phyloP scores from a whole-genome alignment of 1,284 basidiomycete species.

The Ganoderma sinense region DNA sequence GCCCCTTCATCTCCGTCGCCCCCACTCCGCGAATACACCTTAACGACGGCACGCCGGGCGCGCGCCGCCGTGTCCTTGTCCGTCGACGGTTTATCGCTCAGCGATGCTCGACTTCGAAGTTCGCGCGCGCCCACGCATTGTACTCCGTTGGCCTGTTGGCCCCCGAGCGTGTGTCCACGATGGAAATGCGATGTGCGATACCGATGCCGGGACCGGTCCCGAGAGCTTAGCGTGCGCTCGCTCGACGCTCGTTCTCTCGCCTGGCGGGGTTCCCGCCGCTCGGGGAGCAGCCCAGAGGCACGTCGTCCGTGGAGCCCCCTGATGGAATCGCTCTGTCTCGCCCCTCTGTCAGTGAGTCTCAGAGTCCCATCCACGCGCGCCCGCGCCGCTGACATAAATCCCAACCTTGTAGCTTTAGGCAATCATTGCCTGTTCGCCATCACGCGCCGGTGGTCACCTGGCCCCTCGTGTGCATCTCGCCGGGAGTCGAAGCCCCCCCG shows the following conservation, averaged over 20 bases:
- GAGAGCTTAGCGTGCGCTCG: neutral
- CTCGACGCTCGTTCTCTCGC: neutral
- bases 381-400: slow-evolving; percentile 32
- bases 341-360: neutral
- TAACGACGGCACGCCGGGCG: slow-evolving; percentile 6
- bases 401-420: slow-evolving; percentile 25
- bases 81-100: slow-evolving; percentile 1
- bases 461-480: neutral
- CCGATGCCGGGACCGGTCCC: neutral
- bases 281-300: neutral
- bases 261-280: neutral
- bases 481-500: neutral
- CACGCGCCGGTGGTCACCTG: neutral
- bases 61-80: slow-evolving; percentile 4
- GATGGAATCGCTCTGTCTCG: slow-evolving; percentile 28
- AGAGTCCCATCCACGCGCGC: slow-evolving; percentile 18
- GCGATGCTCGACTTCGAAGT: neutral
- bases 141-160: neutral
- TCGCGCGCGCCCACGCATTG: slow-evolving; percentile 2
- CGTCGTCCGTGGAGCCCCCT: slow-evolving; percentile 9
- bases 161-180: neutral
- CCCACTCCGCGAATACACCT: slow-evolving; percentile 20
- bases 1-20: slow-evolving; percentile 23
- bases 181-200: no score
- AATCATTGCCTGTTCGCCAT: slow-evolving; percentile 18